A percentile compares a stretch with the other conserved stretches of the same genome.
Evolutionary conservation across 805 yeast genomes (phyloP).

Genomic region (Sugiyamaella mastotermitis): DNA sequence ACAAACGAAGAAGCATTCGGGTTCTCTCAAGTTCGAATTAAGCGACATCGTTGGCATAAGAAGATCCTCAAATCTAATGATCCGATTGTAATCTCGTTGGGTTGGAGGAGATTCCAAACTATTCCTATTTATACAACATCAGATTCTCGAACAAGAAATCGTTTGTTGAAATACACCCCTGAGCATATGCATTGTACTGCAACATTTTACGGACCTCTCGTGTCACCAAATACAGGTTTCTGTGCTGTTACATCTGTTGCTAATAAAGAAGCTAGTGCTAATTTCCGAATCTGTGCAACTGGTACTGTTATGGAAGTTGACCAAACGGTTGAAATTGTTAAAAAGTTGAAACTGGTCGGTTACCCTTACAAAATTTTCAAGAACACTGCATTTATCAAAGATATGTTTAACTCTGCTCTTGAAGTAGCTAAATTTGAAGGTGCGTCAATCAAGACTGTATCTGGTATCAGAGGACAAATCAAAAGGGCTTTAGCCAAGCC

Average conservation of each 20-base stretch:
- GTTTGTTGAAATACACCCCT: conserved; percentile 97
- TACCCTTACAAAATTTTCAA: conserved; percentile 89
- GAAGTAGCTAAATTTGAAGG: conserved; percentile 99
- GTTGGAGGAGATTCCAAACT: conserved; percentile 98
- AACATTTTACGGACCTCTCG: conserved; percentile 93
- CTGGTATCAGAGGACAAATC: conserved; percentile 96
- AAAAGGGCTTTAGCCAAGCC: conserved; percentile 91
- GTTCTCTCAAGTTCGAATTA: conserved; percentile 82
- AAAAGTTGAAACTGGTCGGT: conserved; percentile 92
- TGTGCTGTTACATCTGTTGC: conserved; percentile 91
- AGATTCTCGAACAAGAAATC: conserved; percentile 94
- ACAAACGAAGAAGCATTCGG: conserved; percentile 93
- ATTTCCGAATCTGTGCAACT: conserved; percentile 93
- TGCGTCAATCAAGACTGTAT: conserved; percentile 91
- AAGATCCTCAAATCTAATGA: conserved; percentile 92
- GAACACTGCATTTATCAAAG: conserved; percentile 95
- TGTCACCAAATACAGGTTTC: conserved; percentile 95
- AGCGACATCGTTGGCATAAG: conserved; percentile 99
- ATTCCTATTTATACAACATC: conserved; percentile 92
- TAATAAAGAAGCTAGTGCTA: conserved; percentile 74
- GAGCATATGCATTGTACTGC: conserved; percentile 97
- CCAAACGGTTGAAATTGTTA: conserved; percentile 82
- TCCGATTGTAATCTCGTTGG: conserved; percentile 86
- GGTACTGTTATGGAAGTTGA: conserved; percentile 95
- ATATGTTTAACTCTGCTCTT: conserved; percentile 86